A percentile compares a stretch with the other conserved stretches of the same genome.
phyloP scores from a whole-genome alignment of 2,329 filamentous ascomycete species.

The Aspergillus costaricaensis region DNA sequence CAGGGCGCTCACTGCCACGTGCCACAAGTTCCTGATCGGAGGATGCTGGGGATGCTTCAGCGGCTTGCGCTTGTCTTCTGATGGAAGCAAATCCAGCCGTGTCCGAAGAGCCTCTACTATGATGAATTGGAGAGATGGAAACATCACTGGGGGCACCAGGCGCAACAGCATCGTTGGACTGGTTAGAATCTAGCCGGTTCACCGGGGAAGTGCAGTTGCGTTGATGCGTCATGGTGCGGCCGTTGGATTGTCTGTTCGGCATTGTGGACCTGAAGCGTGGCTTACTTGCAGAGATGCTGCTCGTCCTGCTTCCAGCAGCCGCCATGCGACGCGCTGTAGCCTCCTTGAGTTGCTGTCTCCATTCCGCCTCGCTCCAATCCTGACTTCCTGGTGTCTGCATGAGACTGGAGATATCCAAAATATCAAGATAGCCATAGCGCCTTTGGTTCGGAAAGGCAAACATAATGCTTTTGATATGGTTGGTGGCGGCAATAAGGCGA shows the following conservation, averaged over 20 bases:
- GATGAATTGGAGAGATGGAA: slow-evolving; percentile 23
- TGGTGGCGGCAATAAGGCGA: slow-evolving; percentile 80
- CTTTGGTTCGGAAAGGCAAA: slow-evolving; percentile 93
- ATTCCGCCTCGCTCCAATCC: slow-evolving; percentile 81
- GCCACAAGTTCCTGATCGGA: slow-evolving; percentile 39
- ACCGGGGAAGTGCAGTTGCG: slow-evolving; percentile 23
- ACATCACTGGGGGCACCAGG: slow-evolving; percentile 29
- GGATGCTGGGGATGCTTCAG: slow-evolving; percentile 38
- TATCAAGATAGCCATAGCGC: slow-evolving; percentile 87
- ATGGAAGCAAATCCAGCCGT: slow-evolving; percentile 26
- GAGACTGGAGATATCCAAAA: slow-evolving; percentile 77
- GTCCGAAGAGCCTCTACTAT: slow-evolving; percentile 37
- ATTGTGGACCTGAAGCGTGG: slow-evolving; percentile 41
- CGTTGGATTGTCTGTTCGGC: slow-evolving; percentile 36
- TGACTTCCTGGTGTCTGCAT: slow-evolving; percentile 77
- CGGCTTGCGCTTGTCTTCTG: slow-evolving; percentile 18
- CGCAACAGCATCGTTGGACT: slow-evolving; percentile 40
- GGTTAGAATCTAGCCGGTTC: slow-evolving; percentile 32
- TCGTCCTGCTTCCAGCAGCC: slow-evolving; percentile 43
- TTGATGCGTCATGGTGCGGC: slow-evolving; percentile 34
- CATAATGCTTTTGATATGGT: slow-evolving; percentile 90
- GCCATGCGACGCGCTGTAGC: slow-evolving; percentile 63
- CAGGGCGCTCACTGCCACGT: slow-evolving; percentile 23
- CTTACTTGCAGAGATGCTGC: slow-evolving; percentile 61
- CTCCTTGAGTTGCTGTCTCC: slow-evolving; percentile 87